Evolutionary conservation across 768 basidiomycete genomes (phyloP).

Genomic region (Lactarius sp.): DNA sequence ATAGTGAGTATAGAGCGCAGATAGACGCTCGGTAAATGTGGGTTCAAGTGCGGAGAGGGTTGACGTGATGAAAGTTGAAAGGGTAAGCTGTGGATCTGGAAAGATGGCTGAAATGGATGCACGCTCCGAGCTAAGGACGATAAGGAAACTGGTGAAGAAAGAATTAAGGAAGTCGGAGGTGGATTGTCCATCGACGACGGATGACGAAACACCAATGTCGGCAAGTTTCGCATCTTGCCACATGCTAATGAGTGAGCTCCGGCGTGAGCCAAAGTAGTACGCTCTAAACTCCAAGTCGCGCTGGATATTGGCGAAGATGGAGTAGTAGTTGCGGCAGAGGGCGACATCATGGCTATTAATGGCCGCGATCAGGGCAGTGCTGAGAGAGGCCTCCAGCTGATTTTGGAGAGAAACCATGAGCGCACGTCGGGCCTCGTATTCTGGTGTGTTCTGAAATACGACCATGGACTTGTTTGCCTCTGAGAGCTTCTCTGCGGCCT

Average conservation of each 20-base stretch:
- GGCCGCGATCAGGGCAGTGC: constrained; percentile 84
- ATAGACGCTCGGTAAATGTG: constrained; percentile 73
- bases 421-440: constrained; percentile 80
- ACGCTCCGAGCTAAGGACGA: constrained; percentile 65
- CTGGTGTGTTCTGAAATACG: constrained; percentile 88
- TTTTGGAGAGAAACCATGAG: constrained; percentile 93
- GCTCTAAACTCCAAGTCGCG: constrained; percentile 88
- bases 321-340: constrained; percentile 71
- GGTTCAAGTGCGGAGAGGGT: constrained; percentile 78
- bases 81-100: constrained; percentile 70
- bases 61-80: constrained; percentile 79
- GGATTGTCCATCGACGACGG: constrained; percentile 32
- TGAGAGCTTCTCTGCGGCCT: constrained; percentile 87
- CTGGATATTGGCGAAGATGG: constrained; percentile 87
- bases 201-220: constrained; percentile 42
- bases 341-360: constrained; percentile 74
- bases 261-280: constrained; percentile 87
- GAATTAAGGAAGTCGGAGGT: constrained; percentile 66
- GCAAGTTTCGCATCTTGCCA: constrained; percentile 63
- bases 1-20: constrained; percentile 60
- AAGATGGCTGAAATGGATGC: constrained; percentile 78
- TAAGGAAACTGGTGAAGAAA: constrained; percentile 69
- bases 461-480: constrained; percentile 88
- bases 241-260: constrained; percentile 53
- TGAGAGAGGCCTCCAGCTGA: constrained; percentile 88